Evolutionary conservation across 1,284 basidiomycete species (phyloP), one percentile per base, ranked within the genome.

Genomic region (Phlebopus sp.): DNA sequence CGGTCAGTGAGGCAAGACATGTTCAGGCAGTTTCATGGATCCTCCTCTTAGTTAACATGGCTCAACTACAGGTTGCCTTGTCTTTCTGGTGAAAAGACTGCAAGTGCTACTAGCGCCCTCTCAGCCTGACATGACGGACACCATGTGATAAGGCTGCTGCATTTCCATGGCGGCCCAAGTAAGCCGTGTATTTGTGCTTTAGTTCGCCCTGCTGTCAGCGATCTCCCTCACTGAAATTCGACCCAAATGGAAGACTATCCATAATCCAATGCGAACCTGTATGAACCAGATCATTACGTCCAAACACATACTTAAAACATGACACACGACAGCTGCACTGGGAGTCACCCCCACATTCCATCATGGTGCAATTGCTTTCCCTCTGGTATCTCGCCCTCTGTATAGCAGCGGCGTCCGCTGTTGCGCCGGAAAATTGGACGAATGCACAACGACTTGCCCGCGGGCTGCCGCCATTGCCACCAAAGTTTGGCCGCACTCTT

Each of bases 391-490:
- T 53, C 6, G 46, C 51, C 29, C 25, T 54, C 8, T 15, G 53
- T 30, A 18, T 36, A 23, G 42, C 37, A 7, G 23, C 39, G 4
- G 37, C 35, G 23, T 29, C 30, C 21, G 29, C 35, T 19, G 39
- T 30, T 15, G 30, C 31, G 19, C 34, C 38, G 15, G 19, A 39
- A 17, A 25, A 35, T 37, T 29, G 34, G 37, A 56, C 54, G 8
- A 56, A 56, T 34, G 51, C 40, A 30, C 51, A 72, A 49, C 62
- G 73, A 42, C 57, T 75, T 47, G 70, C 72, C 32, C 66, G 69
- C 42, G 72, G 72, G 14, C 62, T 75, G 14, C 67, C 70, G 25
- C 68, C 70, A 2, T 52, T 60, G 46, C 61, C 58, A 7, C 67
- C 68, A 11, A 61, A 58, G 47, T 67, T 70, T 49, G 61, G 56